phyloP scores from a whole-genome alignment of 2,329 filamentous ascomycete species.

The Pestalotiopsis sp. region DNA sequence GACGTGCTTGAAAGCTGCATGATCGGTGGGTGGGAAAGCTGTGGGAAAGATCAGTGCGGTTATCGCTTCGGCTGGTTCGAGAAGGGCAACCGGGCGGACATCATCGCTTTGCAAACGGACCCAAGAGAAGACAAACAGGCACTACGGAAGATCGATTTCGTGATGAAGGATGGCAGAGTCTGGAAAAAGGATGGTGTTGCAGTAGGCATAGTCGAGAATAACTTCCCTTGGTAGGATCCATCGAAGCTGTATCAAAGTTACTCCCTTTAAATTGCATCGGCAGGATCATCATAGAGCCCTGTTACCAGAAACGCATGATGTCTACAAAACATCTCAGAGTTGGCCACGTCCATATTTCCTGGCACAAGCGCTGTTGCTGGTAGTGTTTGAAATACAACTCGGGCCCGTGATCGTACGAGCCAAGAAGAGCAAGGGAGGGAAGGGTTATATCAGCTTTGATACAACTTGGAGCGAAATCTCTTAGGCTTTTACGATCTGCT shows the following conservation, averaged over 20 bases:
- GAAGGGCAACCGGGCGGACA: slow-evolving; percentile 50
- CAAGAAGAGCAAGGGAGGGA: too few relatives aligned
- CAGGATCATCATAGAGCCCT: too few relatives aligned
- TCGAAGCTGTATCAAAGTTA: not conserved
- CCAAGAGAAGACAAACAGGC: slow-evolving; percentile 41
- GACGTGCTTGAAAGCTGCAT: slow-evolving; percentile 54
- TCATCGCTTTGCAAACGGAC: slow-evolving; percentile 51
- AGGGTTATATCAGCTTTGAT: too few relatives aligned
- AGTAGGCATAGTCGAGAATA: slow-evolving; percentile 7
- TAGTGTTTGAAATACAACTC: too few relatives aligned
- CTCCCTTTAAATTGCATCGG: not conserved
- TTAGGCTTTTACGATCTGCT: too few relatives aligned
- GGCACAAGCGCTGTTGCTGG: too few relatives aligned
- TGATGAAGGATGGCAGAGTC: slow-evolving; percentile 59
- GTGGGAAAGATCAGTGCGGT: slow-evolving; percentile 53
- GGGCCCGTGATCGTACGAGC: too few relatives aligned
- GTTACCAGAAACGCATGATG: too few relatives aligned
- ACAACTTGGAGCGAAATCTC: too few relatives aligned
- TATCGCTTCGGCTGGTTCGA: slow-evolving; percentile 55
- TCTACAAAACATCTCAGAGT: too few relatives aligned
- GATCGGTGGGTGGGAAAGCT: slow-evolving; percentile 57
- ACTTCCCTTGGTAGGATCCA: not conserved
- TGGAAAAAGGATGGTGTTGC: slow-evolving; percentile 39
- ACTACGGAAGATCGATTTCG: slow-evolving; percentile 52
- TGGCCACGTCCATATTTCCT: too few relatives aligned